These are phyloP conservation scores for Boletales sp. DNA, from an alignment of 768 basidiomycete genomes.

Conservation along the genomic window DNA sequence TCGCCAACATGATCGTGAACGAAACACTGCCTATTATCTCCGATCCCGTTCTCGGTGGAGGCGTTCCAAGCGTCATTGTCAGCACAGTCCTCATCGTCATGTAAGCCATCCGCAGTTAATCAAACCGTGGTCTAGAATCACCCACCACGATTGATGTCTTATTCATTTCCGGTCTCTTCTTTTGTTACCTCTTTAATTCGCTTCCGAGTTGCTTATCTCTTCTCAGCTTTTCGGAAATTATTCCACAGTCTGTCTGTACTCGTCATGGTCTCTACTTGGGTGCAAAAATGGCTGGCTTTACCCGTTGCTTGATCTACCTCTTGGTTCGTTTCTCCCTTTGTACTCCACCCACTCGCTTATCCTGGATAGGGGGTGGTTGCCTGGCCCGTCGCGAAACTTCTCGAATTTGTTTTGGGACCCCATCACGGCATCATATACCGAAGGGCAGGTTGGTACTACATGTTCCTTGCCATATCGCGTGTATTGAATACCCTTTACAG, in stretches of 20 bases:
- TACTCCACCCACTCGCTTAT: not conserved
- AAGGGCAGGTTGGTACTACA: slow-evolving; percentile 46
- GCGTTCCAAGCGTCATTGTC: slow-evolving; percentile 70
- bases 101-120: slow-evolving; percentile 43
- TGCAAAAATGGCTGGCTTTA: slow-evolving; percentile 77
- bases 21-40: slow-evolving; percentile 83
- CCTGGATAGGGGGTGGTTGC: slow-evolving; percentile 58
- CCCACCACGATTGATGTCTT: not conserved
- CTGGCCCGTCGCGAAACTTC: slow-evolving; percentile 83
- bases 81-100: slow-evolving; percentile 86
- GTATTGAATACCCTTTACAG: slow-evolving; percentile 26
- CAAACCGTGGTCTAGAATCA: not conserved
- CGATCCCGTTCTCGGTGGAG: slow-evolving; percentile 76
- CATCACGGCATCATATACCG: slow-evolving; percentile 93
- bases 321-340: slow-evolving; percentile 40
- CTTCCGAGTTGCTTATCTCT: not conserved
- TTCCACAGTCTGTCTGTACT: slow-evolving; percentile 89
- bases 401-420: slow-evolving; percentile 72
- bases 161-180: not conserved
- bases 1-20: slow-evolving; percentile 92
- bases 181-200: not conserved
- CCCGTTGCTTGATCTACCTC: slow-evolving; percentile 62
- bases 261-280: slow-evolving; percentile 87
- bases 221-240: slow-evolving; percentile 81
- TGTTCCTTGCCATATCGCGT: not conserved